phyloP scores from a whole-genome alignment of 2,329 filamentous ascomycete species.

The Fusarium kyushuense region DNA sequence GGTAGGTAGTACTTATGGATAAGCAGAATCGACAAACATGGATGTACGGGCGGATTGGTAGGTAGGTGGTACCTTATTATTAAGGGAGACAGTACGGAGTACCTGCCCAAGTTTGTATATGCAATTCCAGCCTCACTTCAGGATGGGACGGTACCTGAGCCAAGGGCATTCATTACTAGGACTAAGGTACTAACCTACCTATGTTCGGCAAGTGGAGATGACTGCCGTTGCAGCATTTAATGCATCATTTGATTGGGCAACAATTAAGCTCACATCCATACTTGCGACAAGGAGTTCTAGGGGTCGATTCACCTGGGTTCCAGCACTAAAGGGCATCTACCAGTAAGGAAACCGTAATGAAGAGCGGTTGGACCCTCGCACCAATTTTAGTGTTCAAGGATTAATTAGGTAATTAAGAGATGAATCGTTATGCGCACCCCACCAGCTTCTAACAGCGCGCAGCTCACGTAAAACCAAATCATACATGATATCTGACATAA shows the following conservation, averaged over 20 bases:
- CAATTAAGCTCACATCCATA: slow-evolving; percentile 7
- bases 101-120: background rate
- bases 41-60: background rate
- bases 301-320: slow-evolving; percentile 15
- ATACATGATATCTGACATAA: background rate
- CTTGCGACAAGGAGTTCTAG: slow-evolving; percentile 18
- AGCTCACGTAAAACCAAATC: background rate
- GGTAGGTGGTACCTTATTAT: slow-evolving; percentile 9
- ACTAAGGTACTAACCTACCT: too few species aligned
- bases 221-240: slow-evolving; percentile 8
- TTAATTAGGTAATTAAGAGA: background rate
- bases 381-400: background rate
- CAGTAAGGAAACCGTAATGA: background rate
- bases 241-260: slow-evolving; percentile 21
- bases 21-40: background rate
- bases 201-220: slow-evolving; percentile 31
- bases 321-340: slow-evolving; percentile 12
- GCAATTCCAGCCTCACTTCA: slow-evolving; percentile 1
- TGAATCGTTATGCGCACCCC: background rate
- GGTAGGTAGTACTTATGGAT: background rate
- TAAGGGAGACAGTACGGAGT: slow-evolving; percentile 24
- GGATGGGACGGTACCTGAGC: background rate
- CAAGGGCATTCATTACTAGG: background rate
- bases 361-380: slow-evolving; percentile 6
- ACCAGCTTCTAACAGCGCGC: background rate